Evolutionary conservation across 768 basidiomycete genomes (phyloP).

Genomic region (Boletus tylopilopsis): DNA sequence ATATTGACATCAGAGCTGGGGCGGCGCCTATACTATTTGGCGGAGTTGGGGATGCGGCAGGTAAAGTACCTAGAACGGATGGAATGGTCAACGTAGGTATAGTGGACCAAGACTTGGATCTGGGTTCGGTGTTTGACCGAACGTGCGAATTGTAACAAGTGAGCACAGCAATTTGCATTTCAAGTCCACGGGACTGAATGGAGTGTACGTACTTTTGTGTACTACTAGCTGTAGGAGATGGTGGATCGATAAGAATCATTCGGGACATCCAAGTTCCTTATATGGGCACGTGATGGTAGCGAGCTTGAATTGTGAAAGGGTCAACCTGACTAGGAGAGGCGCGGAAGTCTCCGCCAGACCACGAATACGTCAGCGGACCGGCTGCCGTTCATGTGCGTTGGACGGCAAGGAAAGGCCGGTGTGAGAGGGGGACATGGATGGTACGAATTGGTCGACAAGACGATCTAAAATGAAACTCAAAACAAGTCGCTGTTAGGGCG

Average conservation of each 20-base stretch:
- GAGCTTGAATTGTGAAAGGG: neutral
- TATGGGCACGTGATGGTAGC: neutral
- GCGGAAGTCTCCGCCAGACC: neutral
- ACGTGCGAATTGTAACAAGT: slow-evolving; percentile 10
- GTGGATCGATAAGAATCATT: slow-evolving; percentile 6
- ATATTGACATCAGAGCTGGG: neutral
- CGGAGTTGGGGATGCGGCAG: neutral
- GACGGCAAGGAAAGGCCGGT: slow-evolving; percentile 25
- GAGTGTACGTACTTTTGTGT: slow-evolving; percentile 7
- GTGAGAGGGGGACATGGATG: slow-evolving; percentile 20
- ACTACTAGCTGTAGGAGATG: neutral
- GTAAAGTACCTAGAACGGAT: neutral
- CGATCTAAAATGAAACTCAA: slow-evolving; percentile 31
- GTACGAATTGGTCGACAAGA: slow-evolving; percentile 19
- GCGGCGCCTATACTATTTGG: neutral
- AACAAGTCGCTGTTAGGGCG: slow-evolving; percentile 26
- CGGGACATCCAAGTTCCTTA: neutral
- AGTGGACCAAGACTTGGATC: neutral
- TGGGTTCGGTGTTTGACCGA: slow-evolving; percentile 4
- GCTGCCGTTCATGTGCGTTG: neutral
- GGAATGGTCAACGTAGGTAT: neutral
- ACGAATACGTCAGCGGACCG: slow-evolving; percentile 1
- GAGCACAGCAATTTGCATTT: slow-evolving; percentile 10
- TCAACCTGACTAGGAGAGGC: neutral
- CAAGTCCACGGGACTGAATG: slow-evolving; percentile 10